phyloP scores from a whole-genome alignment of 345 rosid genomes.

The Pugionium dolabratum region DNA sequence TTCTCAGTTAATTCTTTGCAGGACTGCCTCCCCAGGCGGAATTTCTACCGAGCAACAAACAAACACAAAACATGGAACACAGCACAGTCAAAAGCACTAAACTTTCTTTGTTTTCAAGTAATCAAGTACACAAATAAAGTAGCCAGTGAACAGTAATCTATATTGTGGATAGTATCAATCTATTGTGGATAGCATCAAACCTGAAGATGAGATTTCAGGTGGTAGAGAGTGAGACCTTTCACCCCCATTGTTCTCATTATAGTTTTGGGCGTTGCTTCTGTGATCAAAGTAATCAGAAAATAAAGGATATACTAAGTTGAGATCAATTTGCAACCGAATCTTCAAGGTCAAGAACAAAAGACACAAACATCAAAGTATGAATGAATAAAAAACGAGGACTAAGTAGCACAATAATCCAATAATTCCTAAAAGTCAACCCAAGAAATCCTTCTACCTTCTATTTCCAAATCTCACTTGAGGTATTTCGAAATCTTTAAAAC shows the following conservation, averaged over 20 bases:
- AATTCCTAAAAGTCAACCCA: no score
- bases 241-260: conserved; percentile 93
- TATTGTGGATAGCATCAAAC: no score
- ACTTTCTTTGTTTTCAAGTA: neutral
- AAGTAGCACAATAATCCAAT: no score
- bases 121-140: neutral
- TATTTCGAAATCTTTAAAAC: no score
- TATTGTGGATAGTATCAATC: neutral
- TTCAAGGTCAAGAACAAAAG: neutral
- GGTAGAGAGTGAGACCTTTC: conserved; percentile 92
- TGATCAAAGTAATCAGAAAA: neutral
- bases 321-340: neutral
- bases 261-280: conserved; percentile 95
- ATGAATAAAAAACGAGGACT: no score
- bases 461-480: no score
- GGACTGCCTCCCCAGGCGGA: conserved; percentile 79
- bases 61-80: neutral
- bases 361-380: no score
- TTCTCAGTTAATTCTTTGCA: conserved; percentile 77
- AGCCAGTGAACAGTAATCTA: neutral
- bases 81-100: conserved; percentile 12
- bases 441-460: no score
- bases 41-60: conserved; percentile 57
- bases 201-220: conserved; percentile 93
- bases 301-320: no score